These are phyloP conservation scores for Tricholoma terreum DNA, from an alignment of 768 basidiomycete species.

Conservation along the genomic window DNA sequence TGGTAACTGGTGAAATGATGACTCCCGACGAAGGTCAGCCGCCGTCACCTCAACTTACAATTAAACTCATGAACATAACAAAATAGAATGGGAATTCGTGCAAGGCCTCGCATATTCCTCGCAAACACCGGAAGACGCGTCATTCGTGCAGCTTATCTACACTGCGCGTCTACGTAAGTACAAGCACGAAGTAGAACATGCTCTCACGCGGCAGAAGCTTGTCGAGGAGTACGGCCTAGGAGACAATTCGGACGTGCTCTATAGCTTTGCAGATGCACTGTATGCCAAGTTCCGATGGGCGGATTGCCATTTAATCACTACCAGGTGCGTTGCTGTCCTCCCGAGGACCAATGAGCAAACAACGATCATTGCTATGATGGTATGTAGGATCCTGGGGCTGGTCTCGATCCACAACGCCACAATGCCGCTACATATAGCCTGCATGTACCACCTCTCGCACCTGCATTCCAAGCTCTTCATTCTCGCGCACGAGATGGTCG, in stretches of 20 bases:
- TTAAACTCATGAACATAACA: background rate
- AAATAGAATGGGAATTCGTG: conserved; percentile 95
- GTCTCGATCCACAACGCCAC: conserved; percentile 87
- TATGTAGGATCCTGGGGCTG: conserved; percentile 72
- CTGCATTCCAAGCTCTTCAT: conserved; percentile 93
- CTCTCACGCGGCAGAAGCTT: conserved; percentile 72
- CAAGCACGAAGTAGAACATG: conserved; percentile 80
- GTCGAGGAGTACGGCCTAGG: conserved; percentile 80
- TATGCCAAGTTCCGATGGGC: conserved; percentile 90
- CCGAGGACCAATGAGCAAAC: background rate
- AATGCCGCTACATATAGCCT: conserved; percentile 92
- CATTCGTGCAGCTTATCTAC: conserved; percentile 92
- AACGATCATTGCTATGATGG: background rate
- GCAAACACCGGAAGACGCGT: conserved; percentile 84
- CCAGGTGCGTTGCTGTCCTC: conserved; percentile 45
- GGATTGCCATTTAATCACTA: conserved; percentile 88
- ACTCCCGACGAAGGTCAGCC: conserved; percentile 85
- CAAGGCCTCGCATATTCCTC: conserved; percentile 77
- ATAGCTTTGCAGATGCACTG: conserved; percentile 85
- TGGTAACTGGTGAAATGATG: conserved; percentile 95
- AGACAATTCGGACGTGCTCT: conserved; percentile 91
- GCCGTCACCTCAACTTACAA: conserved; percentile 1
- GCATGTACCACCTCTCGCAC: conserved; percentile 94
- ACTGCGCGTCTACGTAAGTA: conserved; percentile 89
- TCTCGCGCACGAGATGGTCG: conserved; percentile 93